These are phyloP conservation scores for Fonsecaea pugnacius DNA, from an alignment of 2,329 filamentous ascomycete genomes.

Conservation along the genomic window DNA sequence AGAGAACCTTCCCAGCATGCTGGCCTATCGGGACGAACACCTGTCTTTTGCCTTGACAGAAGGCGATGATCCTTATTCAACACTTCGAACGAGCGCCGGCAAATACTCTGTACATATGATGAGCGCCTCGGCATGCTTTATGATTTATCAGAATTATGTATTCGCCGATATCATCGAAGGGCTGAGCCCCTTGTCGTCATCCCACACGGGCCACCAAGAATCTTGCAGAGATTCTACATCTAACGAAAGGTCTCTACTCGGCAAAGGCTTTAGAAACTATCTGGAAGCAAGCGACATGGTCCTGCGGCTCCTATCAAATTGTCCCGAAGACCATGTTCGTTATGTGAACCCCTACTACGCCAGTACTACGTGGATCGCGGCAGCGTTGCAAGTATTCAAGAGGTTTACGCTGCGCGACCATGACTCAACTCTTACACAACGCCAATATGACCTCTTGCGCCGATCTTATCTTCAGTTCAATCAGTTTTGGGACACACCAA, in stretches of 20 bases:
- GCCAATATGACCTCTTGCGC: slow-evolving; percentile 32
- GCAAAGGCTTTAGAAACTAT: slow-evolving; percentile 32
- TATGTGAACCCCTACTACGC: slow-evolving; percentile 43
- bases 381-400: slow-evolving; percentile 39
- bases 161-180: slow-evolving; percentile 13
- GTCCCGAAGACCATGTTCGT: slow-evolving; percentile 39
- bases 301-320: slow-evolving; percentile 38
- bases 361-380: slow-evolving; percentile 43
- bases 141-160: slow-evolving; percentile 20
- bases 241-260: slow-evolving; percentile 2
- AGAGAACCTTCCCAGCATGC: slow-evolving; percentile 5
- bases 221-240: not conserved
- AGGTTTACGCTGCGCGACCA: slow-evolving; percentile 5
- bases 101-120: slow-evolving; percentile 13
- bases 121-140: slow-evolving; percentile 14
- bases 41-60: slow-evolving; percentile 4
- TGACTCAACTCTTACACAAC: slow-evolving; percentile 26
- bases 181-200: slow-evolving; percentile 9
- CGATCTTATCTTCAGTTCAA: slow-evolving; percentile 39
- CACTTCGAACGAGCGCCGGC: slow-evolving; percentile 4
- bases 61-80: not conserved
- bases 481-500: slow-evolving; percentile 40
- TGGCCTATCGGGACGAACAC: slow-evolving; percentile 12
- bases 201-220: not conserved
- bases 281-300: slow-evolving; percentile 41